phyloP scores from a whole-genome alignment of 257 asterid genomes.

The Ophiorrhiza pumila region DNA sequence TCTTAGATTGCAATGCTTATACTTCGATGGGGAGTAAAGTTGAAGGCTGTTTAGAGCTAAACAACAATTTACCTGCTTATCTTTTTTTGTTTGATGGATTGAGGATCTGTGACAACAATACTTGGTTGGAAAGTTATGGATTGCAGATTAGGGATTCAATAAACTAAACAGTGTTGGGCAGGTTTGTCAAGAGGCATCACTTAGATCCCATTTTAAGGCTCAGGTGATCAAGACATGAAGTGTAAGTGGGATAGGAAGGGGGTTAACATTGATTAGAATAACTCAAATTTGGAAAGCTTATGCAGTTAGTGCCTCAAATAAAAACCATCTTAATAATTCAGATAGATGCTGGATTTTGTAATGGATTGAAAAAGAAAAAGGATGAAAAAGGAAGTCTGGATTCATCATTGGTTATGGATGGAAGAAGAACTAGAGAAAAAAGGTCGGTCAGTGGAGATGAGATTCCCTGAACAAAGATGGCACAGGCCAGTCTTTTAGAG shows the following conservation, averaged over 20 bases:
- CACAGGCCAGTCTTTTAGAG: not conserved
- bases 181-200: no score
- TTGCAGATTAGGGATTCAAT: not conserved
- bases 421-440: slow-evolving; percentile 50
- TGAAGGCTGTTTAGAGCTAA: not conserved
- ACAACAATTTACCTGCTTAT: no score
- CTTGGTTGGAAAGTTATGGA: not conserved
- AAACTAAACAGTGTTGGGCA: no score
- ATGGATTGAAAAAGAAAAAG: slow-evolving; percentile 32
- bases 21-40: not conserved
- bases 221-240: no score
- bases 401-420: slow-evolving; percentile 34
- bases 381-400: slow-evolving; percentile 55
- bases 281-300: not conserved
- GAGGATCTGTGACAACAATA: not conserved
- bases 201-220: no score
- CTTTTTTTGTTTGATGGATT: not conserved
- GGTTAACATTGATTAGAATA: no score
- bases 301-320: not conserved
- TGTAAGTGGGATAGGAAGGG: no score
- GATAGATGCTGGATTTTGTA: not conserved
- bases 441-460: slow-evolving; percentile 50
- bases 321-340: not conserved
- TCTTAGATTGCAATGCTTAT: not conserved
- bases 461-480: slow-evolving; percentile 58